Percentiles rank a stretch among this genome's conserved stretches.
phyloP scores from a whole-genome alignment of 768 basidiomycete species.

The Amanita brunnescens region DNA sequence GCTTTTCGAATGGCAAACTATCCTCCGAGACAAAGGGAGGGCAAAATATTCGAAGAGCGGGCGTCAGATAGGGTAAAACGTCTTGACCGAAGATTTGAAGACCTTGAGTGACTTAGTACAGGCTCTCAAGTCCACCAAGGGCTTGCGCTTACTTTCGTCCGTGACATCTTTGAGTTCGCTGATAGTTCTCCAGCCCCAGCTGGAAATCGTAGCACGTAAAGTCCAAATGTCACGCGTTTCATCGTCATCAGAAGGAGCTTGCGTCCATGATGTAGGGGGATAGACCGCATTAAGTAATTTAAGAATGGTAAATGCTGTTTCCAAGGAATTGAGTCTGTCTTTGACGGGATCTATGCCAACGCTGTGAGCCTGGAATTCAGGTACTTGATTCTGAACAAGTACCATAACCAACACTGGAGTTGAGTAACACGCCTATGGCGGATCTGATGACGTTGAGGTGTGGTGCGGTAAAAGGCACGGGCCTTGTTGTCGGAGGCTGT shows the following conservation, averaged over 20 bases:
- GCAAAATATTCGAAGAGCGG: slow-evolving; percentile 51
- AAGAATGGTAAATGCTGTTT: slow-evolving; percentile 60
- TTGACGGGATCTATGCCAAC: slow-evolving; percentile 55
- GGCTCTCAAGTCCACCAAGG: slow-evolving; percentile 3
- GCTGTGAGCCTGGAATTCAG: background rate
- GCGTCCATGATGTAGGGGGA: slow-evolving; percentile 61
- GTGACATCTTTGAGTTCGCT: slow-evolving; percentile 63
- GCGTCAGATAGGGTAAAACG: slow-evolving; percentile 53
- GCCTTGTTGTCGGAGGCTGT: slow-evolving; percentile 23
- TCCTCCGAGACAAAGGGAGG: slow-evolving; percentile 37
- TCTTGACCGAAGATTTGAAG: slow-evolving; percentile 50
- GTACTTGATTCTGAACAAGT: slow-evolving; percentile 13
- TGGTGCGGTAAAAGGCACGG: slow-evolving; percentile 43
- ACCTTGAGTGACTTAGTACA: background rate
- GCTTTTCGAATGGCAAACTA: slow-evolving; percentile 28
- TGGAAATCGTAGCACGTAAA: slow-evolving; percentile 53
- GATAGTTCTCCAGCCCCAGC: slow-evolving; percentile 75
- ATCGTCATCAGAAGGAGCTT: slow-evolving; percentile 27
- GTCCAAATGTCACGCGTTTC: slow-evolving; percentile 38
- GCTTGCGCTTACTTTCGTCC: slow-evolving; percentile 50
- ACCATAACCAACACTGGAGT: slow-evolving; percentile 75
- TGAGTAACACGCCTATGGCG: slow-evolving; percentile 70
- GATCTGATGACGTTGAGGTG: slow-evolving; percentile 72
- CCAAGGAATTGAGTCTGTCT: slow-evolving; percentile 55
- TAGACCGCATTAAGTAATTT: slow-evolving; percentile 62